These are phyloP conservation scores for Phytophthora multivora DNA, from an alignment of 352 stramenopile species.

Conservation along the genomic window DNA sequence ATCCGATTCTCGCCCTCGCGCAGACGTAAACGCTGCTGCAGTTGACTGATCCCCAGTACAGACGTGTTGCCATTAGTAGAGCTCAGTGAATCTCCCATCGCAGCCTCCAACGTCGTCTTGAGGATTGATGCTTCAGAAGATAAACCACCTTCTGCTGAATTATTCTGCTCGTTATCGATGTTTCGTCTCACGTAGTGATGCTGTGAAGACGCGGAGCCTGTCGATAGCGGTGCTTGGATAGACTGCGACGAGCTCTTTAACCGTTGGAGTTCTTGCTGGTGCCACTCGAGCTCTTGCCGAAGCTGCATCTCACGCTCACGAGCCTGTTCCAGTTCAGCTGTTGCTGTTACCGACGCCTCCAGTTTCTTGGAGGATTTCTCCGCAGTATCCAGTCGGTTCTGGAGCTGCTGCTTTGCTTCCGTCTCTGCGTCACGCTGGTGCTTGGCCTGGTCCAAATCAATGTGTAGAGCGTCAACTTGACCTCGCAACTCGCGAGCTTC, in stretches of 20 bases:
- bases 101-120: slow-evolving; percentile 56
- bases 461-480: slow-evolving; percentile 46
- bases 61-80: slow-evolving; percentile 47
- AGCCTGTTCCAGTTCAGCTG: slow-evolving; percentile 47
- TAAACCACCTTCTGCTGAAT: slow-evolving; percentile 10
- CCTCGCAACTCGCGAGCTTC: slow-evolving; percentile 47
- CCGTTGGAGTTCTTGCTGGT: slow-evolving; percentile 59
- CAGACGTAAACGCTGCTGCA: slow-evolving; percentile 75
- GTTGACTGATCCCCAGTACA: slow-evolving; percentile 72
- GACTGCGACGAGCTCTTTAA: slow-evolving; percentile 32
- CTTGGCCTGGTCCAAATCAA: slow-evolving; percentile 59
- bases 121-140: slow-evolving; percentile 66
- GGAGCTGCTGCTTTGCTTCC: slow-evolving; percentile 42
- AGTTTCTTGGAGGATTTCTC: slow-evolving; percentile 17
- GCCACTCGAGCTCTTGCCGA: slow-evolving; percentile 63
- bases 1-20: slow-evolving; percentile 78
- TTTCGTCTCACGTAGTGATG: slow-evolving; percentile 20
- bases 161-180: slow-evolving; percentile 25
- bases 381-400: slow-evolving; percentile 29
- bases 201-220: slow-evolving; percentile 28
- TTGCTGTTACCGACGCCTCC: slow-evolving; percentile 9
- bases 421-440: slow-evolving; percentile 42
- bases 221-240: slow-evolving; percentile 21
- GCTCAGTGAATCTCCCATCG: slow-evolving; percentile 29
- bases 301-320: slow-evolving; percentile 52